A percentile compares a stretch with the other conserved stretches of the same genome.
These are phyloP conservation scores for Aspergillus sp. DNA, from an alignment of 2,329 filamentous ascomycete species.

Conservation along the genomic window DNA sequence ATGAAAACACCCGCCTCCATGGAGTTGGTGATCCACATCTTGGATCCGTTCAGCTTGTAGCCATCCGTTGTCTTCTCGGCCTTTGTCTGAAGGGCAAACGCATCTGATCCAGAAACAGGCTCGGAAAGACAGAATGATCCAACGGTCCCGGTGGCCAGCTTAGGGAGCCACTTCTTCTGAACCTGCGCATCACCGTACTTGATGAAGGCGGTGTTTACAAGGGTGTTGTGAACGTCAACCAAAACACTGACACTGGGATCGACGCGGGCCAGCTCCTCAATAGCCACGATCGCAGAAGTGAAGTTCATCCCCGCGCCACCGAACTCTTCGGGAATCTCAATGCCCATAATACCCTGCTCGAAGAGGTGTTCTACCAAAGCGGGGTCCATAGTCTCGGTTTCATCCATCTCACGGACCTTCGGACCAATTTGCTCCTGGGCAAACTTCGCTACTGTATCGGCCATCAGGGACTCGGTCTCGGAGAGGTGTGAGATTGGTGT, in stretches of 20 bases:
- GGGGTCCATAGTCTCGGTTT: slow-evolving; percentile 91
- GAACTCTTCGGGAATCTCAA: slow-evolving; percentile 97
- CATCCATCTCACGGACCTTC: slow-evolving; percentile 95
- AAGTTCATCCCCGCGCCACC: slow-evolving; percentile 99
- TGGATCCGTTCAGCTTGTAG: slow-evolving; percentile 84
- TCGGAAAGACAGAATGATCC: slow-evolving; percentile 91
- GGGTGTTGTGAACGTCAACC: slow-evolving; percentile 96
- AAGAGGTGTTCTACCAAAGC: slow-evolving; percentile 87
- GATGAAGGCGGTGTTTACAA: slow-evolving; percentile 90
- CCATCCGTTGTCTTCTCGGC: slow-evolving; percentile 79
- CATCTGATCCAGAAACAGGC: slow-evolving; percentile 89
- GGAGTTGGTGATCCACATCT: slow-evolving; percentile 99
- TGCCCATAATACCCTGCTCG: slow-evolving; percentile 94
- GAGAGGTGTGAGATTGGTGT: slow-evolving; percentile 92
- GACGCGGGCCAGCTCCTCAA: slow-evolving; percentile 91
- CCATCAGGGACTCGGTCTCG: slow-evolving; percentile 86
- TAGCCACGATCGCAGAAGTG: slow-evolving; percentile 90
- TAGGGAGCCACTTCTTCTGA: slow-evolving; percentile 87
- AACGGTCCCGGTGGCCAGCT: slow-evolving; percentile 84
- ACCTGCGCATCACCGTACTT: slow-evolving; percentile 76
- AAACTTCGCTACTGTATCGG: slow-evolving; percentile 86
- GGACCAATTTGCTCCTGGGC: slow-evolving; percentile 85
- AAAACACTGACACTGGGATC: slow-evolving; percentile 94
- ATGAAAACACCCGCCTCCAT: slow-evolving; percentile 94
- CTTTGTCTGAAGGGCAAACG: slow-evolving; percentile 90